Percentiles rank a stretch among this genome's conserved stretches.
Conservation (phyloP, 169 alveolate genomes). For the Neospora caninum region DNA sequence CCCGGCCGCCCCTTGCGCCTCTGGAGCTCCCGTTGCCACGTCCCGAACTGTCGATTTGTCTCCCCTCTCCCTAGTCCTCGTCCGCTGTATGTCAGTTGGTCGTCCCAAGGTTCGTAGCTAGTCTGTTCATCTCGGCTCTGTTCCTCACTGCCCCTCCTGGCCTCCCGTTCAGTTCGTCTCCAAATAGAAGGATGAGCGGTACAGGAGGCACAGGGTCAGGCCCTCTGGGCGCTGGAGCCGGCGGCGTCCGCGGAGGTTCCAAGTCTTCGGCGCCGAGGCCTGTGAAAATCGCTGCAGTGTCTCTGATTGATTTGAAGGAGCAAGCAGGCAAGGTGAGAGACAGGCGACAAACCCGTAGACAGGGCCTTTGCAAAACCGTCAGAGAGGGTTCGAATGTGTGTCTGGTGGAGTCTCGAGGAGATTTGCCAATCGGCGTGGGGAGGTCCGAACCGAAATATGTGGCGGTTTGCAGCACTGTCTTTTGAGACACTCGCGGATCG, state of each 20-base stretch:
- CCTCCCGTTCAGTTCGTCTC: background rate
- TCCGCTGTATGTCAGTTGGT: too few species aligned
- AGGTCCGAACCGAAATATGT: too few species aligned
- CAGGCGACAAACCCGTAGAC: background rate
- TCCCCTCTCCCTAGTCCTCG: too few species aligned
- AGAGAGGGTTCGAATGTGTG: background rate
- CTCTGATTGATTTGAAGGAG: constrained; percentile 22
- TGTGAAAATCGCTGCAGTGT: constrained; percentile 30
- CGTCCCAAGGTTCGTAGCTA: background rate
- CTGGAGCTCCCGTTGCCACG: too few species aligned
- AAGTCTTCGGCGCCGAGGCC: constrained; percentile 5
- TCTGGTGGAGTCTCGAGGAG: background rate
- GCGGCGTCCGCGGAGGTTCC: background rate
- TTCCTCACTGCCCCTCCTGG: background rate
- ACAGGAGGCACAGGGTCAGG: background rate
- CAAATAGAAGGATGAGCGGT: background rate
- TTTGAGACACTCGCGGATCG: too few species aligned
- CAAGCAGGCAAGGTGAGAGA: constrained; percentile 13
- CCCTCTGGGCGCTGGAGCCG: background rate
- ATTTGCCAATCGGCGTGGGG: too few species aligned
- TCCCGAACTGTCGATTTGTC: too few species aligned
- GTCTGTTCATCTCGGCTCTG: background rate
- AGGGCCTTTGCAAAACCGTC: background rate
- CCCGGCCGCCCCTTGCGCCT: too few species aligned
- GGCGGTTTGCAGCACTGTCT: too few species aligned